phyloP scores from a whole-genome alignment of 106 monocot genomes.

The Chionographis japonica region DNA sequence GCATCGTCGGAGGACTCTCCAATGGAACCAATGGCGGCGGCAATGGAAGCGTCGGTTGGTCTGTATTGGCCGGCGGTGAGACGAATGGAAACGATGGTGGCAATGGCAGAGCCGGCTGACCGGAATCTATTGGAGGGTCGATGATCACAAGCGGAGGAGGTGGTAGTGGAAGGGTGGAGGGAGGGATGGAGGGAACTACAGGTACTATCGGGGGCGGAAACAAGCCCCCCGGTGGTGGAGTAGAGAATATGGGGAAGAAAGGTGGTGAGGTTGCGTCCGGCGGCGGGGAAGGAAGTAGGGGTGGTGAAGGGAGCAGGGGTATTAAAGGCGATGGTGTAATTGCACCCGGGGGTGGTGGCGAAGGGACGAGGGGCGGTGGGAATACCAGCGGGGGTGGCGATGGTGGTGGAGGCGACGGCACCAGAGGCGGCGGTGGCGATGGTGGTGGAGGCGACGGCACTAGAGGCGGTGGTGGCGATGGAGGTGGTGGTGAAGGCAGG shows the following conservation, averaged over 20 bases:
- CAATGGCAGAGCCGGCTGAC: not conserved
- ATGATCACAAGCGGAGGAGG: slow-evolving; percentile 1
- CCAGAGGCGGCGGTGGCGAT: slow-evolving; percentile 5
- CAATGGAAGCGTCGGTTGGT: too few species aligned
- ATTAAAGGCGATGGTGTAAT: not conserved
- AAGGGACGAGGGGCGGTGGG: slow-evolving; percentile 7
- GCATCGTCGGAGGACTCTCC: not conserved
- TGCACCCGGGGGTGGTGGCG: not conserved
- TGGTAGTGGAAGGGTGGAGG: not conserved
- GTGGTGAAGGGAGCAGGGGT: not conserved
- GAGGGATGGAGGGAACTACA: not conserved
- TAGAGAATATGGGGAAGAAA: too few species aligned
- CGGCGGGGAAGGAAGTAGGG: not conserved
- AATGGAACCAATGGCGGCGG: not conserved
- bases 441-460: not conserved
- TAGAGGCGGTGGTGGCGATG: slow-evolving; percentile 3
- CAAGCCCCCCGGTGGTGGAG: too few species aligned
- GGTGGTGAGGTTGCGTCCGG: not conserved
- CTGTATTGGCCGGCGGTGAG: too few species aligned
- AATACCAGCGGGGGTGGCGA: not conserved
- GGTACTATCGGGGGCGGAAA: too few species aligned
- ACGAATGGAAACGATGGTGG: not conserved
- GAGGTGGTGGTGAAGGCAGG: not conserved
- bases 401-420: slow-evolving; percentile 4
- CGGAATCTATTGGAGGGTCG: not conserved